Conservation (phyloP, 2,329 filamentous ascomycete genomes). For the Epichloe baconii region DNA sequence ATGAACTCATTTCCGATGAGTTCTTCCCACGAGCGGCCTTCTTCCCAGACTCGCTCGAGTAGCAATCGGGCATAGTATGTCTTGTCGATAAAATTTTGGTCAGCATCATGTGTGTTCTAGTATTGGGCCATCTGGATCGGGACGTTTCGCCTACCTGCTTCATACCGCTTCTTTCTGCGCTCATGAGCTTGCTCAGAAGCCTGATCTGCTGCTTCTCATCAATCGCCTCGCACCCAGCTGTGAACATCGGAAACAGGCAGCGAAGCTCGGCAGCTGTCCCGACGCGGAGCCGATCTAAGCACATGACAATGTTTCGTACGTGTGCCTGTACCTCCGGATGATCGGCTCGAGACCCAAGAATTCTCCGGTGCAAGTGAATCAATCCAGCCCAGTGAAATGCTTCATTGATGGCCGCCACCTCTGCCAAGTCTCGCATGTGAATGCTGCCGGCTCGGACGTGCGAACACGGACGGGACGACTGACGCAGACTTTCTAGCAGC, state of each 20-base stretch:
- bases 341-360: constrained; percentile 46
- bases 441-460: constrained; percentile 36
- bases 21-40: constrained; percentile 55
- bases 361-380: constrained; percentile 61
- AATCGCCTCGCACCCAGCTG: constrained; percentile 61
- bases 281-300: constrained; percentile 46
- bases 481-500: constrained; percentile 42
- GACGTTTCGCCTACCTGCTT: constrained; percentile 44
- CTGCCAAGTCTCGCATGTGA: constrained; percentile 42
- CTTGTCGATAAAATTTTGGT: constrained; percentile 22
- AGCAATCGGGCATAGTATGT: constrained; percentile 46
- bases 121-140: neutral
- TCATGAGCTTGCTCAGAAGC: constrained; percentile 52
- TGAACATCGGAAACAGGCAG: constrained; percentile 70
- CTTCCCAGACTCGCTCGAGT: constrained; percentile 58
- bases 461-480: constrained; percentile 27
- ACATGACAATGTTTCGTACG: constrained; percentile 48
- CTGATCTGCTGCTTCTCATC: constrained; percentile 40
- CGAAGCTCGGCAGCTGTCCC: constrained; percentile 64
- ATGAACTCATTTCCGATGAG: constrained; percentile 54
- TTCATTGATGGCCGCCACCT: constrained; percentile 60
- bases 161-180: constrained; percentile 62
- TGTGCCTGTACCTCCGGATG: constrained; percentile 50
- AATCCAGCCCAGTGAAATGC: constrained; percentile 70
- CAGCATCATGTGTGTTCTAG: neutral